Evolutionary conservation across 768 basidiomycete genomes (phyloP).

Genomic region (Leucosporidium scottii): DNA sequence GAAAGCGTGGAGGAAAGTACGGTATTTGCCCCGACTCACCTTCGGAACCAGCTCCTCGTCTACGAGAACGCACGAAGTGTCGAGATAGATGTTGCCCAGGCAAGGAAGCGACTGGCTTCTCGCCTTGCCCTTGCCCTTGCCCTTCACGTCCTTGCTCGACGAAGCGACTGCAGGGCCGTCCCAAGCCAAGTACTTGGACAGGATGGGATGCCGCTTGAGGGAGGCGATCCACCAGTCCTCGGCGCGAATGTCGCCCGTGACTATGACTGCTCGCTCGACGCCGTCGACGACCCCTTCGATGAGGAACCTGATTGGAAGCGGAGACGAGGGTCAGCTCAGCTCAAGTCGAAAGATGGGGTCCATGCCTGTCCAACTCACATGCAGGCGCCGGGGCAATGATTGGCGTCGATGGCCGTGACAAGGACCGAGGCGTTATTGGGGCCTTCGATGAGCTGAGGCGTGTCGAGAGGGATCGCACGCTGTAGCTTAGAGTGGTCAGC

Average conservation of each 20-base stretch:
- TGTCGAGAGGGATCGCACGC: slow-evolving; percentile 57
- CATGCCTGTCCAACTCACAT: slow-evolving; percentile 60
- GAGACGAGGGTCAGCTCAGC: neutral
- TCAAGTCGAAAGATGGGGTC: too few species aligned
- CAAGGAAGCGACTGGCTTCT: neutral
- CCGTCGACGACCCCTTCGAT: slow-evolving; percentile 78
- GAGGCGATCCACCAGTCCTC: slow-evolving; percentile 72
- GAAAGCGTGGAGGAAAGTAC: neutral
- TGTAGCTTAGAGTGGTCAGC: slow-evolving; percentile 36
- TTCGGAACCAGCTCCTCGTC: slow-evolving; percentile 55
- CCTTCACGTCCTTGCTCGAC: neutral
- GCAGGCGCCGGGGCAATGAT: slow-evolving; percentile 89
- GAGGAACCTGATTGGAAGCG: slow-evolving; percentile 23
- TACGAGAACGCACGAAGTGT: slow-evolving; percentile 64
- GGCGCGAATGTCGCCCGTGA: slow-evolving; percentile 88
- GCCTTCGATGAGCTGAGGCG: slow-evolving; percentile 56
- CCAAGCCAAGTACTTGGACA: slow-evolving; percentile 58
- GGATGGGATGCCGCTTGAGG: slow-evolving; percentile 60
- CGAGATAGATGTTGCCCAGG: slow-evolving; percentile 58
- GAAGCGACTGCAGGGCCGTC: slow-evolving; percentile 6
- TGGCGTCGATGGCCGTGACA: slow-evolving; percentile 78
- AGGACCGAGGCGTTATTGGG: slow-evolving; percentile 53
- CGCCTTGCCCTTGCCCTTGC: slow-evolving; percentile 1
- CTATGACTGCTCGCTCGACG: slow-evolving; percentile 60
- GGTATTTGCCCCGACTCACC: slow-evolving; percentile 42